A percentile compares a stretch with the other conserved stretches of the same genome.
Conservation (phyloP, 345 rosid species). For the Pistacia vera region DNA sequence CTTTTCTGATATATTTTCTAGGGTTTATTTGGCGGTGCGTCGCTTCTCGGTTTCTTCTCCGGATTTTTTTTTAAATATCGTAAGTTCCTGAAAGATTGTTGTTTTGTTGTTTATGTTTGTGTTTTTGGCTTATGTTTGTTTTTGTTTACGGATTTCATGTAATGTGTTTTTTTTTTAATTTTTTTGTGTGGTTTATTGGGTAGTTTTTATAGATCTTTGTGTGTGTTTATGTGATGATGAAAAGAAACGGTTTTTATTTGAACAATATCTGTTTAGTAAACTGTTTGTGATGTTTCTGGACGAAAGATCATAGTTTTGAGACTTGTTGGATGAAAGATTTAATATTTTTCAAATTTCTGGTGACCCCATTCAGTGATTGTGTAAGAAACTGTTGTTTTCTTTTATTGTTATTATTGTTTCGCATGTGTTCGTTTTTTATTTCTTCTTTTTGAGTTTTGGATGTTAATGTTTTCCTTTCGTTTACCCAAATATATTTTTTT, state of each 20-base stretch:
- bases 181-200: neutral
- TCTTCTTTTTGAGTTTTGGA: neutral
- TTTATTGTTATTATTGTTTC: no score
- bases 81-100: neutral
- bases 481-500: no score
- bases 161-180: no score
- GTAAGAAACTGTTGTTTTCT: no score
- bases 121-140: neutral
- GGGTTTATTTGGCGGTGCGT: neutral
- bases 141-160: no score
- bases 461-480: no score
- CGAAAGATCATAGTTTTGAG: neutral
- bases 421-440: neutral
- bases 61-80: neutral
- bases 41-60: neutral
- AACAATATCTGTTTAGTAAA: neutral
- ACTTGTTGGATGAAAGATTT: no score
- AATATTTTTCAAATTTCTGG: no score
- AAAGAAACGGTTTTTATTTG: neutral
- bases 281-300: no score
- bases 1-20: neutral
- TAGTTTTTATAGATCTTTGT: neutral
- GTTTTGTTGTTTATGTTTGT: neutral
- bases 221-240: neutral
- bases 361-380: neutral